These are phyloP conservation scores for Citrus reticulata DNA, from an alignment of 345 rosid genomes.

Conservation along the genomic window DNA sequence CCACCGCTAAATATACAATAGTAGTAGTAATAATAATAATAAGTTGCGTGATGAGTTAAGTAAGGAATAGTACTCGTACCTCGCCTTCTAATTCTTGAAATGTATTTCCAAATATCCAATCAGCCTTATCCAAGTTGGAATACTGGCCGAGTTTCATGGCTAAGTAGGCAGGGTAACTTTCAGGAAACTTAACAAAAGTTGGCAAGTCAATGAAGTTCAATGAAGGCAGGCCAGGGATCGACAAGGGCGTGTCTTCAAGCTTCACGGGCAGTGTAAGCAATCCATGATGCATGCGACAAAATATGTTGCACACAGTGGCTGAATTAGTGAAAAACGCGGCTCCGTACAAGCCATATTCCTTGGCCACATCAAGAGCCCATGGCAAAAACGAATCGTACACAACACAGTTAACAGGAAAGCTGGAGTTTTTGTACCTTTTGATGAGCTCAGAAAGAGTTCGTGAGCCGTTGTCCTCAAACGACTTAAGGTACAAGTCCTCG, in stretches of 20 bases:
- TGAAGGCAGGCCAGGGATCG: conserved; percentile 49
- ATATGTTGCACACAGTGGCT: conserved; percentile 40
- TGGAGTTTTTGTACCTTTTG: conserved; percentile 28
- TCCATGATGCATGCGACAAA: conserved; percentile 40
- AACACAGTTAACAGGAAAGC: conserved; percentile 38
- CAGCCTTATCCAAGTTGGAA: conserved; percentile 46
- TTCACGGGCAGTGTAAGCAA: conserved; percentile 38
- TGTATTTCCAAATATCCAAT: conserved; percentile 59
- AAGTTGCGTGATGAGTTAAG: no score
- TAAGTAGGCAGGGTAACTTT: conserved; percentile 50
- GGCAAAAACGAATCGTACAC: conserved; percentile 75
- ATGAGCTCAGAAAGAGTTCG: conserved; percentile 45
- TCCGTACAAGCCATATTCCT: conserved; percentile 42
- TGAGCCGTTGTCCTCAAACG: conserved; percentile 47
- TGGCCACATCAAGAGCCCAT: conserved; percentile 76
- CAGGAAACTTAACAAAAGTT: conserved; percentile 37
- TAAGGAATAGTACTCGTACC: conserved; percentile 22
- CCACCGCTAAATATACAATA: no score
- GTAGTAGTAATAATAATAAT: no score
- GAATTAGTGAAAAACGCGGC: conserved; percentile 77
- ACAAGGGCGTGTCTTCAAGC: conserved; percentile 28
- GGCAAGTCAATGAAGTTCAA: conserved; percentile 50
- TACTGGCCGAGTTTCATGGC: conserved; percentile 55
- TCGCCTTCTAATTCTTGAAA: conserved; percentile 51
- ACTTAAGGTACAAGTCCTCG: conserved; percentile 31